Evolutionary conservation across 2,329 filamentous ascomycete species (phyloP).

Genomic region (Blastomyces gilchristii): DNA sequence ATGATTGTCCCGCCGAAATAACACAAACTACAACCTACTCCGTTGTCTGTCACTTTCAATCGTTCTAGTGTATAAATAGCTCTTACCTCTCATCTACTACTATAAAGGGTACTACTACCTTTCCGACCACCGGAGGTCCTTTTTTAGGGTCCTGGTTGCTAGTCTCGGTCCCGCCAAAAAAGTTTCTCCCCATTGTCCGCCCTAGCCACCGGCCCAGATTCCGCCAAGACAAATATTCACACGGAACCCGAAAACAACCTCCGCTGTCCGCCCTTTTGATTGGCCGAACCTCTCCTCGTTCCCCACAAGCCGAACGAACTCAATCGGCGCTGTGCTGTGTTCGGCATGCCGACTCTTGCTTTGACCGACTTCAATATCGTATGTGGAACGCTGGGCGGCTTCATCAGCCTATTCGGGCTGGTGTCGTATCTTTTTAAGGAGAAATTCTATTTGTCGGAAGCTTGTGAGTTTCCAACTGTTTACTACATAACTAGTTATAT

Average conservation of each 20-base stretch:
- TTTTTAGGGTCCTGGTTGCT: too few relatives aligned
- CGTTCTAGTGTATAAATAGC: neutral
- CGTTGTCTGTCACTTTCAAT: neutral
- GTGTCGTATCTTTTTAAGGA: constrained; percentile 87
- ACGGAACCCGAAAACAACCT: neutral
- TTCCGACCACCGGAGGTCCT: neutral
- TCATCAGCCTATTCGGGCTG: constrained; percentile 79
- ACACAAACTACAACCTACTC: constrained; percentile 22
- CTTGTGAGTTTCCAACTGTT: constrained; percentile 48
- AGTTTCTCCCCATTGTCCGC: neutral
- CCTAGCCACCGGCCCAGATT: neutral
- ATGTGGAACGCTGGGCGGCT: constrained; percentile 69
- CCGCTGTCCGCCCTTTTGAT: neutral
- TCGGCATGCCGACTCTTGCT: constrained; percentile 50
- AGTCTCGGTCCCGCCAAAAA: neutral
- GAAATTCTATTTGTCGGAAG: constrained; percentile 82
- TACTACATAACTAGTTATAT: neutral
- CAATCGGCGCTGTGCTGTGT: neutral
- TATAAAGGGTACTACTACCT: neutral
- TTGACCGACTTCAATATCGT: constrained; percentile 76
- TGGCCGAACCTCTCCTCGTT: neutral
- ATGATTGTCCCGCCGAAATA: constrained; percentile 30
- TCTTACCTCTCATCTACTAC: neutral
- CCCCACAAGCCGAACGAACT: neutral
- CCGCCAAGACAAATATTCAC: neutral